Evolutionary conservation across 129 eudicot species (phyloP), one percentile per base, ranked within the genome.

Genomic region (Chrysanthemum seticuspe): DNA sequence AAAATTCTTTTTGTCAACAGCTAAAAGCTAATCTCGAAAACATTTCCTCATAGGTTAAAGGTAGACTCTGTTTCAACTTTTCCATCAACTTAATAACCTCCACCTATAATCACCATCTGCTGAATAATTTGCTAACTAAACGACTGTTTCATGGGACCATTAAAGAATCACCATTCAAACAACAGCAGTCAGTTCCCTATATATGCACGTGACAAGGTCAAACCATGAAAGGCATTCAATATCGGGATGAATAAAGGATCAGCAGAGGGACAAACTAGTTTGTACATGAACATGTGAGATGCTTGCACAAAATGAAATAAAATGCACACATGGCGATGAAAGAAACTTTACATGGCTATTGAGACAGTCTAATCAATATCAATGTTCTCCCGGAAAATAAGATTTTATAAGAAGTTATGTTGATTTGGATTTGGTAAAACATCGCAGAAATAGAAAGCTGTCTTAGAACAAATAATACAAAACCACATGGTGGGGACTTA

Each of bases 401-500:
- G 18, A 62, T 25, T 62, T 62, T 9, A 13, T 14, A 34, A 15
- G 47, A 40, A 18, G 54, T 52, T 45, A 6, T 36, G 74, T 10
- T 40, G 10, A 66, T 60, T 51, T 36, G 65, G 49, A 7, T 40
- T 60, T 76, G 67, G 55, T 55, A 71, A 50, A 79, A 52, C 51
- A 67, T 36, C 72, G 18, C 63, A n/a, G 11, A 18, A 45, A 59
- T 59, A 27, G 31, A 51, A 74, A 70, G 66, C 59, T 79, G 79
- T 73, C 70, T 72, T 63, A 57, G n/a, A 76, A 75, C 77, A 59
- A 55, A 56, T 65, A 69, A 29, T 73, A 54, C 47, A 57, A 70
- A 73, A 50, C 53, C 58, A 70, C 73, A 81, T 56, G 75, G 69
- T 66, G 82, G 68, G 81, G 81, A 54, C 77, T 71, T 14, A 7